Conservation (phyloP, 192 early-diverging fungal species). For the Diversispora eburnea region DNA sequence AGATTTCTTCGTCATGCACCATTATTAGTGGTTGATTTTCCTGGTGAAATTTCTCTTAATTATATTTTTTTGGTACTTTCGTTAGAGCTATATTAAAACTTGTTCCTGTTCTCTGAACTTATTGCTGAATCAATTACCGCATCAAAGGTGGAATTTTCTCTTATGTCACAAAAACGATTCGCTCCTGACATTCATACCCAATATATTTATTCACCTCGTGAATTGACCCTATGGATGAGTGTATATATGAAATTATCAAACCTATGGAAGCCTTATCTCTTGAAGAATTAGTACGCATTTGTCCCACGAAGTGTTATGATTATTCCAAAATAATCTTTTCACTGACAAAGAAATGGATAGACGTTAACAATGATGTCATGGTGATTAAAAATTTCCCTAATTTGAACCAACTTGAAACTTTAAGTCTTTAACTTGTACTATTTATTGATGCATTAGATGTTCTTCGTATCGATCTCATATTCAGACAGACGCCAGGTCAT, state of each 20-base stretch:
- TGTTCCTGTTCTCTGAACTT: slow-evolving; percentile 82
- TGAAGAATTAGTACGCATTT: slow-evolving; percentile 89
- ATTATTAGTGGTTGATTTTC: slow-evolving; percentile 97
- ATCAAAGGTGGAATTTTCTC: slow-evolving; percentile 97
- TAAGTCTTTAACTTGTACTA: slow-evolving; percentile 82
- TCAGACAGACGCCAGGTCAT: slow-evolving; percentile 97
- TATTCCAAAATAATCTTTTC: slow-evolving; percentile 98
- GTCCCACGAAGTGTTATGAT: slow-evolving; percentile 95
- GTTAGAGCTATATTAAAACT: slow-evolving; percentile 90
- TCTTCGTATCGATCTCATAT: slow-evolving; percentile 95
- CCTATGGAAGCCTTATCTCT: slow-evolving; percentile 73
- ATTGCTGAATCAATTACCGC: slow-evolving; percentile 85
- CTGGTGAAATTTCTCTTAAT: slow-evolving; percentile 82
- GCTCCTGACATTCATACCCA: slow-evolving; percentile 98
- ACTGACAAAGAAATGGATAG: slow-evolving; percentile 86
- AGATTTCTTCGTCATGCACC: slow-evolving; percentile 97
- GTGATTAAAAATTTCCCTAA: slow-evolving; percentile 88
- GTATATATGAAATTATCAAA: slow-evolving; percentile 92
- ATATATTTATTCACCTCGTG: slow-evolving; percentile 99
- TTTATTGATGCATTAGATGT: slow-evolving; percentile 98
- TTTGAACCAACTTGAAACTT: slow-evolving; percentile 61
- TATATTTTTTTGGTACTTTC: slow-evolving; percentile 98
- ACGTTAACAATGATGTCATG: slow-evolving; percentile 74
- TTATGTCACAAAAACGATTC: slow-evolving; percentile 85
- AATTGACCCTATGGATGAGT: slow-evolving; percentile 99